These are phyloP conservation scores for Parsonsia alboflavescens DNA, from an alignment of 257 asterid species.

Conservation along the genomic window DNA sequence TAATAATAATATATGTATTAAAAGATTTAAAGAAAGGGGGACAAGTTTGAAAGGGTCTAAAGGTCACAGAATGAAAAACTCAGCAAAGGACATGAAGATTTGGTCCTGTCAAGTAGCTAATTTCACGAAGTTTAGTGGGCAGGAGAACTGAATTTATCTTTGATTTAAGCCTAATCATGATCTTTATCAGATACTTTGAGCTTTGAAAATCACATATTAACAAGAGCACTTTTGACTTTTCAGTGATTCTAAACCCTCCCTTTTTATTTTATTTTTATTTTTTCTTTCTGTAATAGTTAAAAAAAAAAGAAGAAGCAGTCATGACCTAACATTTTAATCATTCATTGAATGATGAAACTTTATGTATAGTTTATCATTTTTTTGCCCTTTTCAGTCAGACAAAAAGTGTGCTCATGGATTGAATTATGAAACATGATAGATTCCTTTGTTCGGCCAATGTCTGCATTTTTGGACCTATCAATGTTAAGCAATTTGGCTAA, in stretches of 20 bases:
- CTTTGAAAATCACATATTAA: conserved; percentile 5
- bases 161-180: not conserved
- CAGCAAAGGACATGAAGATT: not conserved
- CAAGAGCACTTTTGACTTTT: conserved; percentile 1
- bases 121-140: not conserved
- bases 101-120: not conserved
- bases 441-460: conserved; percentile 12
- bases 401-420: not conserved
- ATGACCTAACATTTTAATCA: conserved; percentile 11
- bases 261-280: not conserved
- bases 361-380: too few relatives aligned
- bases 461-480: not conserved
- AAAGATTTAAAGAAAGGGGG: too few relatives aligned
- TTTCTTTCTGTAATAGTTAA: not conserved
- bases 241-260: not conserved
- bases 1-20: too few relatives aligned
- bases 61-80: too few relatives aligned
- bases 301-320: not conserved
- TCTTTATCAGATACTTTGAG: not conserved
- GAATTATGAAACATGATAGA: not conserved
- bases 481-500: too few relatives aligned
- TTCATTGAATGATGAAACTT: not conserved
- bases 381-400: too few relatives aligned
- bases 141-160: not conserved
- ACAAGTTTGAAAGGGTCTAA: too few relatives aligned